A percentile compares a stretch with the other conserved stretches of the same genome.
These are phyloP conservation scores for Trichoderma reesei DNA, from an alignment of 495 filamentous ascomycete genomes.

Conservation along the genomic window DNA sequence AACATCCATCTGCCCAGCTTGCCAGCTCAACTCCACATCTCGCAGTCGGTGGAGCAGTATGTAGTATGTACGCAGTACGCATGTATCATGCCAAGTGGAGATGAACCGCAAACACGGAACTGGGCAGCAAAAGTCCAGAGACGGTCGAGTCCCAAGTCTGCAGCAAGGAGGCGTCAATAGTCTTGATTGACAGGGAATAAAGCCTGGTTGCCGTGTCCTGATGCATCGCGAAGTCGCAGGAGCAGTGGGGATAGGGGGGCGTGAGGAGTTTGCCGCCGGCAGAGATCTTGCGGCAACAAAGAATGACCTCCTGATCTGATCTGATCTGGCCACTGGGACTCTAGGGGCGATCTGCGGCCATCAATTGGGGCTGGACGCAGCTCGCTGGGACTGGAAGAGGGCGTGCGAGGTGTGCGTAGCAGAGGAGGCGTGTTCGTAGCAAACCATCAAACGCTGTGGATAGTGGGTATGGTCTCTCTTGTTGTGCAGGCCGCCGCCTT, in stretches of 20 bases:
- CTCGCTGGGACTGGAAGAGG: not conserved
- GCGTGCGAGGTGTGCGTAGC: not conserved
- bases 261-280: constrained; percentile 1
- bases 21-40: not conserved
- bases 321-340: constrained; percentile 1
- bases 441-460: not conserved
- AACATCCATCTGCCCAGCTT: not conserved
- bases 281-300: not conserved
- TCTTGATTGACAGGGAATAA: not conserved
- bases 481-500: not conserved
- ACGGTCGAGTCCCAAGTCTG: too few relatives aligned
- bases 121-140: too few relatives aligned
- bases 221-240: not conserved
- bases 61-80: too few relatives aligned
- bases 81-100: too few relatives aligned
- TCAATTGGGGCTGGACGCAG: not conserved
- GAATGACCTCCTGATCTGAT: not conserved
- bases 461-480: too few relatives aligned
- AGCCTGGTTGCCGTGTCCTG: not conserved
- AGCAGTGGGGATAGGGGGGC: not conserved
- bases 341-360: constrained; percentile 5
- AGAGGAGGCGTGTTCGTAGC: not conserved
- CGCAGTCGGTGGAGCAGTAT: not conserved
- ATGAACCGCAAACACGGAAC: too few relatives aligned
- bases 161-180: too few relatives aligned